These are phyloP conservation scores for Fragosphaeria purpurea DNA, from an alignment of 2,329 filamentous ascomycete genomes.

Conservation along the genomic window DNA sequence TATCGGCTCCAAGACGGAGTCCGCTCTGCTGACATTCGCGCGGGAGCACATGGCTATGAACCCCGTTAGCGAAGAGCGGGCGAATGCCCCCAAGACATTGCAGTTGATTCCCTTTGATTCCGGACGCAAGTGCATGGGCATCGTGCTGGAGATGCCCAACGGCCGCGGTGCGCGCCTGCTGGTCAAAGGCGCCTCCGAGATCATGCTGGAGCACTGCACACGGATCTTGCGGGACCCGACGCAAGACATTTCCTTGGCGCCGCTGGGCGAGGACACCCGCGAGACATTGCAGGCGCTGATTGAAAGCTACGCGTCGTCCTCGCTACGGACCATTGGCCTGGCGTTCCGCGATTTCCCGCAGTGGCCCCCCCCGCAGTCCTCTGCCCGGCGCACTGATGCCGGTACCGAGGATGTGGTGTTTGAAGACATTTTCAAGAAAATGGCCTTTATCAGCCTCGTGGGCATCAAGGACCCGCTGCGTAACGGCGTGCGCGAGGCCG, in stretches of 20 bases:
- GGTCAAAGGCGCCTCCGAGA: slow-evolving; percentile 57
- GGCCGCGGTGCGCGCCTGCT: slow-evolving; percentile 43
- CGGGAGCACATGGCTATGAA: slow-evolving; percentile 58
- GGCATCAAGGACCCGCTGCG: slow-evolving; percentile 77
- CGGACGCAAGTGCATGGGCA: slow-evolving; percentile 61
- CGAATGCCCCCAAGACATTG: slow-evolving; percentile 36
- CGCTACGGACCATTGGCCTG: slow-evolving; percentile 75
- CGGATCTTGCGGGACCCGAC: slow-evolving; percentile 41
- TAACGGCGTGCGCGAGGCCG: slow-evolving; percentile 62
- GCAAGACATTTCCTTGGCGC: slow-evolving; percentile 28
- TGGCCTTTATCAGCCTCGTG: slow-evolving; percentile 60
- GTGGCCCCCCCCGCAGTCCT: slow-evolving; percentile 59
- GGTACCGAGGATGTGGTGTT: slow-evolving; percentile 54
- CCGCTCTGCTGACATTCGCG: slow-evolving; percentile 61
- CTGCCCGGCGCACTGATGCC: slow-evolving; percentile 42
- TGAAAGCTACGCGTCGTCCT: slow-evolving; percentile 66
- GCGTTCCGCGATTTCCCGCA: slow-evolving; percentile 74
- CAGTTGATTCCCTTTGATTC: slow-evolving; percentile 71
- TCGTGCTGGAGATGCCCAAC: slow-evolving; percentile 41
- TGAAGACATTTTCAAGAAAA: slow-evolving; percentile 55
- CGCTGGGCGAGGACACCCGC: slow-evolving; percentile 42
- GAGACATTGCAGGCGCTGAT: slow-evolving; percentile 57
- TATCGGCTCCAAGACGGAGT: slow-evolving; percentile 71
- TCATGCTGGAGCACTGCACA: slow-evolving; percentile 47
- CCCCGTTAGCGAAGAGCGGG: slow-evolving; percentile 51